Evolutionary conservation across 1,284 basidiomycete genomes (phyloP), one percentile per base, ranked within the genome.

Genomic region (Cutaneotrichosporon cyanovorans): DNA sequence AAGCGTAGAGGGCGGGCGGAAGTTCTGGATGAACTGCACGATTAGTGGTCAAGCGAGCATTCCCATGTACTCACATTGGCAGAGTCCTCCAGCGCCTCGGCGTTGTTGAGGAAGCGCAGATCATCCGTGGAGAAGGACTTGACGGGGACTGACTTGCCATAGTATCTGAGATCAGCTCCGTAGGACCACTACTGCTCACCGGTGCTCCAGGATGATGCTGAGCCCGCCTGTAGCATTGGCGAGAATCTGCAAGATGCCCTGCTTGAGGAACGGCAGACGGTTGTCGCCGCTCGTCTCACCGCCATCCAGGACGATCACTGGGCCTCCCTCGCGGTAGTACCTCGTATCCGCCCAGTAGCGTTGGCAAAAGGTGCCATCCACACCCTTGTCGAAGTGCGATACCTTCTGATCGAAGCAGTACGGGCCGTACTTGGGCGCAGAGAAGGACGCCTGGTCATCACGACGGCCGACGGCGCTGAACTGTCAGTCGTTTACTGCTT

Each of bases 191-290:
- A 30, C 3, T 25, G 25, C 58, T 48, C 84, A 88, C 55, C 90
- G 78, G 66, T 93, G 91, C 65, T 98, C 93, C 23, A 97, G 76
- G 9, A 96, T 80, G 37, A 98, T 78, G n/a, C 84, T 83, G 6
- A 78, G 69, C 4, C 93, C 93, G 18, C 82, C 80, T 0, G 87
- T 93, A 11, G 82, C 86, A 45, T 80, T 80, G 1, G 87, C 76
- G 37, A 96, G 76, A 50, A 92, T 89, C 43, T 89, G 82, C 11
- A 86, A 77, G 53, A 95, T 92, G 1, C 90, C 91, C 44, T 59
- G 69, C 38, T 73, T 65, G 31, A 75, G 50, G 57, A 72, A 75
- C 3, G 66, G 65, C 2, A 74, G 45, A 28, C 66, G 45, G 50
- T 69, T 57, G 16, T 51, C 62, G 5, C 71, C 72, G 45, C 60